These are phyloP conservation scores for Pseudopyricularia cyperi DNA, from an alignment of 2,329 filamentous ascomycete genomes.

Conservation along the genomic window DNA sequence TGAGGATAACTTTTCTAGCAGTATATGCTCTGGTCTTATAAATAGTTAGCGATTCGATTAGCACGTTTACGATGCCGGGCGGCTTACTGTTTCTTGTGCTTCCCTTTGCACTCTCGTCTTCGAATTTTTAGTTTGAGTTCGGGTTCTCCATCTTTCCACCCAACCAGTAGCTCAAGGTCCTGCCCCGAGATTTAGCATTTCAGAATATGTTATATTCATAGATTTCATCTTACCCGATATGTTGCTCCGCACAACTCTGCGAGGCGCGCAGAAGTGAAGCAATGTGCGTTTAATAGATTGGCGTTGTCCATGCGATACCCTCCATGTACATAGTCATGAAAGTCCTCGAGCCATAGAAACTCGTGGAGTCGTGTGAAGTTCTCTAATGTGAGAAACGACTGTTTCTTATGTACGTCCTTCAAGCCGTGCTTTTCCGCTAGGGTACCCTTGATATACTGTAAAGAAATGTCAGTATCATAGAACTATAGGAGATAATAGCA, in stretches of 20 bases:
- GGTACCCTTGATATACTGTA: constrained; percentile 5
- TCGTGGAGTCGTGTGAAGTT: constrained; percentile 5
- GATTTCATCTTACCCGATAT: constrained; percentile 3
- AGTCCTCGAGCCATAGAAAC: constrained; percentile 5
- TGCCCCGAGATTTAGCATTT: not conserved
- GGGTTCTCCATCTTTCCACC: constrained; percentile 2
- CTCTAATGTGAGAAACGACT: constrained; percentile 5
- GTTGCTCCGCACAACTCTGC: constrained; percentile 4
- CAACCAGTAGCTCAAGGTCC: constrained; percentile 3
- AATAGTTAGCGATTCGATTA: constrained; percentile 1
- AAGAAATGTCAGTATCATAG: not conserved
- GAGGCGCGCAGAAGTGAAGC: constrained; percentile 3
- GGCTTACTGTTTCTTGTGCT: constrained; percentile 4
- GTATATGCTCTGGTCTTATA: constrained; percentile 2
- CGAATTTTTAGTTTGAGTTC: constrained; percentile 5
- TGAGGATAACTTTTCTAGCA: constrained; percentile 2
- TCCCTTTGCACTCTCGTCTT: constrained; percentile 4
- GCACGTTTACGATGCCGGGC: not conserved
- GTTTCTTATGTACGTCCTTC: constrained; percentile 2
- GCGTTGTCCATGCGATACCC: constrained; percentile 2
- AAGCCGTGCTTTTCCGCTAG: constrained; percentile 3
- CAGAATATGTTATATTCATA: not conserved
- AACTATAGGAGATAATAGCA: constrained; percentile 1
- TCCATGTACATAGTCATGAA: constrained; percentile 4
- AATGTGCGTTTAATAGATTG: constrained; percentile 5